Evolutionary conservation across 345 rosid genomes (phyloP).

Genomic region (Linum trigynum): DNA sequence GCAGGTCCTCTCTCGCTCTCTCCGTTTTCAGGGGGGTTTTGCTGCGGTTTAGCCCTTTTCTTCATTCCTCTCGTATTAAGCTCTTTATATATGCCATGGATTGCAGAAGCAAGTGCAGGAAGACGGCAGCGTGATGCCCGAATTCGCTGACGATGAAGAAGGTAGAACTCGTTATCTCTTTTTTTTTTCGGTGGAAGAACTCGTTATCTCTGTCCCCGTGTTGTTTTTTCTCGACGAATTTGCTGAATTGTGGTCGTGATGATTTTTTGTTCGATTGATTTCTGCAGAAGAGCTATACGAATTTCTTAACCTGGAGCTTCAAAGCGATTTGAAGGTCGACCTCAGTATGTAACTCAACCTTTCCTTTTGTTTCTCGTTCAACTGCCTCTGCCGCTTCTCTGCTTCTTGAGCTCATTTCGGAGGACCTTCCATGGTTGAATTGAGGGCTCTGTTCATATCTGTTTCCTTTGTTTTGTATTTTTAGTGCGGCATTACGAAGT

Average conservation of each 20-base stretch:
- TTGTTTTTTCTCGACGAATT: background rate
- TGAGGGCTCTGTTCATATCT: background rate
- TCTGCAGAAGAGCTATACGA: conserved; percentile 71
- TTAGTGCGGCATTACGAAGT: conserved; percentile 94
- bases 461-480: background rate
- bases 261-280: conserved; percentile 3
- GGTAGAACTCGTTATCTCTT: conserved; percentile 26
- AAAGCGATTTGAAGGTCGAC: conserved; percentile 57
- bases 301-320: conserved; percentile 65
- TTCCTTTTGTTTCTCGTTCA: background rate
- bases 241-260: conserved; percentile 3
- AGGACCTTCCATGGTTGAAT: background rate
- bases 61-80: background rate
- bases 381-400: background rate
- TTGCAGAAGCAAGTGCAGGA: conserved; percentile 75
- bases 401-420: background rate
- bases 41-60: background rate
- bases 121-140: conserved; percentile 71
- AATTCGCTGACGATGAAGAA: conserved; percentile 82
- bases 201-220: background rate
- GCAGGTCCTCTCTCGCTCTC: conserved; percentile 33
- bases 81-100: background rate
- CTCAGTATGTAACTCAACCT: conserved; percentile 41
- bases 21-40: background rate
- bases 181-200: too few relatives aligned